Base-by-base conservation (phyloP, 345 rosid species). In the Corymbia maculata region DNA sequence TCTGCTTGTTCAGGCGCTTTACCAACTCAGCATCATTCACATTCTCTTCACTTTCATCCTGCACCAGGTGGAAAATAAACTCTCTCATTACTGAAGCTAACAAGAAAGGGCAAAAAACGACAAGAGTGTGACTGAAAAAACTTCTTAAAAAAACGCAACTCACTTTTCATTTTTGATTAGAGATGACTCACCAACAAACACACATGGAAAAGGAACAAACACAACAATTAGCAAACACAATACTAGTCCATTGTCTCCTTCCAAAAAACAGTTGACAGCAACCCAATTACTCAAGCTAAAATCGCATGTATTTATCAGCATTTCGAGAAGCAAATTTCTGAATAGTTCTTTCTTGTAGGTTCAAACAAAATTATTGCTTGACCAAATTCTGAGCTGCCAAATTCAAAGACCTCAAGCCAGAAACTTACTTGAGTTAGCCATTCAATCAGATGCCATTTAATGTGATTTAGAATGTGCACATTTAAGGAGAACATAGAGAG, bases 1-100 rank as follows among this genome's bases (percentile, higher is more conserved):
- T 95, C 92, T 95, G 95, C 93, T 97, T 96, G 86, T 92, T 92
- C 91, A 97, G 90, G 24, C 94, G 88, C 90, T 94, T 97, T 49
- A 36, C 90, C 42, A 94, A 93, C 90, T 96, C 95, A 75, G 92
- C 88, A 79, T 94, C 94, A 30, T 90, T 86, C 82, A 89, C 93
- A 47, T 88, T 84, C 86, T 36, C 89, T 9, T 47, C 75, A 36
- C 89, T 91, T 49, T 88, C 90, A 85, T 91, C 92, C 95, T 92
- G 89, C 32, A 61, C 51, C 47, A 68, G 55, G 88, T 52, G 32
- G 75, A 82, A 64, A 79, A 84, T 9, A 49, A 88, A 57, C 42
- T 26, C 42, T 26, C 15, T 50, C 44, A 45, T 57, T 79, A 87
- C 70, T 51, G 44, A 49, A 52, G n/a, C 88, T 51, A 26, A 26